These are phyloP conservation scores for Stropharia rugosoannulata DNA, from an alignment of 768 basidiomycete genomes.

Conservation along the genomic window DNA sequence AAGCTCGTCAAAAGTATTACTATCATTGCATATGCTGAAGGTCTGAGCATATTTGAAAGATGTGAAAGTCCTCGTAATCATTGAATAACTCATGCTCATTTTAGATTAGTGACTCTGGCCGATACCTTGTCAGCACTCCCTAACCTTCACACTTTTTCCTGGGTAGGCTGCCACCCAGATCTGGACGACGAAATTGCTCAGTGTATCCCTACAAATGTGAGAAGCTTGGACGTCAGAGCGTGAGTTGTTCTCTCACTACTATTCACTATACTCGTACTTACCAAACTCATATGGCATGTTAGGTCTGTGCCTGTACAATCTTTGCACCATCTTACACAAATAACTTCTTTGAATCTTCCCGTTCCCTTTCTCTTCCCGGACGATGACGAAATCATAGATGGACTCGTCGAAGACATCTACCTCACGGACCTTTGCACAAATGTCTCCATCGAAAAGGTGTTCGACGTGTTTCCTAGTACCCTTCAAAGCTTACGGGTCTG, in stretches of 20 bases:
- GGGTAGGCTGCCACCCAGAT: slow-evolving; percentile 32
- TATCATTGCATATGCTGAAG: slow-evolving; percentile 33
- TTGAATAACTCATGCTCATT: neutral
- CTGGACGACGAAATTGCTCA: slow-evolving; percentile 20
- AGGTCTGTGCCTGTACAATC: slow-evolving; percentile 24
- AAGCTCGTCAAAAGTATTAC: slow-evolving; percentile 33
- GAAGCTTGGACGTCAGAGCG: slow-evolving; percentile 6
- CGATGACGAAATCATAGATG: slow-evolving; percentile 27
- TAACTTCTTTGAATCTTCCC: slow-evolving; percentile 26
- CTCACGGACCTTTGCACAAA: slow-evolving; percentile 2
- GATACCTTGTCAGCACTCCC: slow-evolving; percentile 29
- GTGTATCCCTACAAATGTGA: slow-evolving; percentile 6
- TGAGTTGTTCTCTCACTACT: neutral
- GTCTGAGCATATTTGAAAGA: slow-evolving; percentile 34
- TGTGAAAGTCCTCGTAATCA: slow-evolving; percentile 19
- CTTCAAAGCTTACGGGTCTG: slow-evolving; percentile 26
- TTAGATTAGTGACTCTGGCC: slow-evolving; percentile 28
- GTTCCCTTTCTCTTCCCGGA: slow-evolving; percentile 34
- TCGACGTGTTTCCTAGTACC: slow-evolving; percentile 13
- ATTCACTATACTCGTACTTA: neutral
- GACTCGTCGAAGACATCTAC: slow-evolving; percentile 15
- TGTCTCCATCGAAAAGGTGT: slow-evolving; percentile 12
- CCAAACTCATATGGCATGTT: neutral
- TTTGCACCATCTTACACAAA: slow-evolving; percentile 23
- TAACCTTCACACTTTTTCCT: slow-evolving; percentile 35